phyloP scores from a whole-genome alignment of 164 flowering plant species.

The Nelumbo lutea region DNA sequence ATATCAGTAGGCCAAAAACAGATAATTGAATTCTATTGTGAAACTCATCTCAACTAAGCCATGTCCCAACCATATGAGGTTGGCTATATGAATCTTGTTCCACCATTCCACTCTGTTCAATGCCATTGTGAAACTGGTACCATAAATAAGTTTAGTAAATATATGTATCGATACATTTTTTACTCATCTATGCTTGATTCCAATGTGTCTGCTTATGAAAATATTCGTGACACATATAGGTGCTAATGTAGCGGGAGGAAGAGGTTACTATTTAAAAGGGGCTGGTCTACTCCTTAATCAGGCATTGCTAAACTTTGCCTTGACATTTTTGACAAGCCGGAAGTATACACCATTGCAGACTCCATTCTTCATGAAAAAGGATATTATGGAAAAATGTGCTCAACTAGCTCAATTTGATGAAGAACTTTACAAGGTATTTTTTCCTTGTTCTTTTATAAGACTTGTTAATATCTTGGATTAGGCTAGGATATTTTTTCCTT shows the following conservation, averaged over 20 bases:
- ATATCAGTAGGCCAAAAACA: too few species aligned
- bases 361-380: conserved; percentile 95
- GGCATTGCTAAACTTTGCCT: conserved; percentile 79
- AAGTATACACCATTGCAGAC: conserved; percentile 63
- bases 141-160: too few species aligned
- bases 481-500: too few species aligned
- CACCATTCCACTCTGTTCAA: too few species aligned
- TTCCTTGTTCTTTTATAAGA: too few species aligned
- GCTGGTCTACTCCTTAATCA: conserved; percentile 88
- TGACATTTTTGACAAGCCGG: conserved; percentile 61
- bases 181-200: background rate
- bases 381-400: conserved; percentile 94
- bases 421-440: conserved; percentile 89
- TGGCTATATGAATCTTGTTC: too few species aligned
- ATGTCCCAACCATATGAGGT: too few species aligned
- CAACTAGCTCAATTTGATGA: conserved; percentile 98
- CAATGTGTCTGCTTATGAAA: background rate
- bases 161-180: too few species aligned
- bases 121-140: too few species aligned
- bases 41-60: too few species aligned
- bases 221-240: conserved; percentile 31
- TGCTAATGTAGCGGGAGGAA: conserved; percentile 88
- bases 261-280: conserved; percentile 89
- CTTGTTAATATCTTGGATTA: too few species aligned
- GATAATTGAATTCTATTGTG: too few species aligned